Evolutionary conservation across 192 early-diverging fungal genomes (phyloP), one percentile per base, ranked within the genome.

Genomic region (Coemansia furcata): DNA sequence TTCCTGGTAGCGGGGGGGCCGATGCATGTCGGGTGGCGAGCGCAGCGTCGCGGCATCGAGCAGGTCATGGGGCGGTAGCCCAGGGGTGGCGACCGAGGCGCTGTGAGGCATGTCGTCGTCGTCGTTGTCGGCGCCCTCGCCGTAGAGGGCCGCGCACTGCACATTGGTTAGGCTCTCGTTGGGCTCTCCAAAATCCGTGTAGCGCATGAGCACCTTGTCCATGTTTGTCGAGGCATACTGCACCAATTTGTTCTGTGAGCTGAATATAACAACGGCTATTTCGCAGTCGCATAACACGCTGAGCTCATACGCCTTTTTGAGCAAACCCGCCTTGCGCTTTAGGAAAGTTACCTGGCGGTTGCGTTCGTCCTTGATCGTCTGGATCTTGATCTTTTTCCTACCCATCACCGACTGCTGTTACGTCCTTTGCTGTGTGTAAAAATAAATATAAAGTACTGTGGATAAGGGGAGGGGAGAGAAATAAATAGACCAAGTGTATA

Each of bases 271-370:
- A 12, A 98, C 85, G 6, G 91, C 95, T 36, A 98, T 94, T 74
- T 98, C 93, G 85, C 94, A 95, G 75, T 93, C 93, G 86, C 96
- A 98, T 8, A 98, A 83, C 3, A 97, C 93, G 61, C 88, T 90
- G 29, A 98, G 87, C 74, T 98, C 96, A 80, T 94, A 94, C 0
- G 96, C 95, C 80, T 98, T 98, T 78, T 98, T 98, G 88, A 97
- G 92, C 63, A 98, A 84, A 12, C 96, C 96, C 33, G 88, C 89
- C 76, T 96, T 96, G 66, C 96, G 86, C 84, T 98, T 98, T 50
- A 92, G 84, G 79, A 98, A 97, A 3, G 96, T 98, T 46, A 96
- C 94, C 84, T 94, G 94, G 50, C 94, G 85, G 85, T 94, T 95
- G 59, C 95, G 86, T 72, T 97, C 93, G 72, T 97, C 92, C 72